A percentile compares a stretch with the other conserved stretches of the same genome.
Evolutionary conservation across 2,329 filamentous ascomycete species (phyloP).

Genomic region (Fusarium cicatricum): DNA sequence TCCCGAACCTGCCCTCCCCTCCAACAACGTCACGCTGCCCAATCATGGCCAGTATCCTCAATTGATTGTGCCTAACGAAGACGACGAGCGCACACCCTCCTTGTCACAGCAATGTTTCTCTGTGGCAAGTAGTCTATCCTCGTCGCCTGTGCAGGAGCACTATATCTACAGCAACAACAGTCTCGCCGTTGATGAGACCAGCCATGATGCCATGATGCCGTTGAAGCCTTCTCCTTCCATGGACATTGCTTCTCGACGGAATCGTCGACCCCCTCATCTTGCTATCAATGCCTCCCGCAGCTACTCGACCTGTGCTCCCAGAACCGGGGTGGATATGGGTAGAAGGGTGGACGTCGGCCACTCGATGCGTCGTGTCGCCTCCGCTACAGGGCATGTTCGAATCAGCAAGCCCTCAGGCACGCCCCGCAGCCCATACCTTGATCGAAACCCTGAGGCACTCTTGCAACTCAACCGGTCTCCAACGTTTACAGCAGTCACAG

Average conservation of each 20-base stretch:
- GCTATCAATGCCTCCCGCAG: conserved; percentile 56
- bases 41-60: conserved; percentile 36
- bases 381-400: conserved; percentile 54
- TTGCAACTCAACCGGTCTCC: conserved; percentile 56
- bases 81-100: conserved; percentile 36
- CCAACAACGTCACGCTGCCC: conserved; percentile 17
- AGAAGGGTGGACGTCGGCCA: conserved; percentile 55
- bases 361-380: conserved; percentile 63
- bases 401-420: conserved; percentile 45
- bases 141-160: conserved; percentile 31
- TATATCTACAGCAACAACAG: conserved; percentile 29
- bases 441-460: conserved; percentile 56
- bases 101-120: conserved; percentile 37
- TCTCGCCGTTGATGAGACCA: conserved; percentile 24
- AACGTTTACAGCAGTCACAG: conserved; percentile 47
- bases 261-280: conserved; percentile 56
- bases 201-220: conserved; percentile 34
- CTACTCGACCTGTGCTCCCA: conserved; percentile 53
- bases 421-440: conserved; percentile 52
- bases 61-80: conserved; percentile 34
- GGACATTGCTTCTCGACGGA: conserved; percentile 63
- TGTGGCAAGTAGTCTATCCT: conserved; percentile 15
- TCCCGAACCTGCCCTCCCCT: conserved; percentile 29
- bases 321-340: conserved; percentile 57
- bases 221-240: conserved; percentile 60